Evolutionary conservation across 2,329 filamentous ascomycete genomes (phyloP).

Genomic region (Pleoardoris graminearum): DNA sequence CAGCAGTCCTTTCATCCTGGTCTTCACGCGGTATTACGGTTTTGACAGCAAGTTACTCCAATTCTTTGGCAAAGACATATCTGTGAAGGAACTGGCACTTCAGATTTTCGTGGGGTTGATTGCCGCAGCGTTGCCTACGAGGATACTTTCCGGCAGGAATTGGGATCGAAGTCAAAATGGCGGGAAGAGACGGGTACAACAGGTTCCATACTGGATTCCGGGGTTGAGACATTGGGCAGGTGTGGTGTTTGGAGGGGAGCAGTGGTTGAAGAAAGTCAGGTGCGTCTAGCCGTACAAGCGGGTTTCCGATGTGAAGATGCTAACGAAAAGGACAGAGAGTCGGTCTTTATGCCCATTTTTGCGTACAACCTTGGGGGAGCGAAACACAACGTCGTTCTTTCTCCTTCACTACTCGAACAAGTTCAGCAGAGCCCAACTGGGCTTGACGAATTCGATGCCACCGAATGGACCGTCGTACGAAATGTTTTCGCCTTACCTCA

Average conservation of each 20-base stretch:
- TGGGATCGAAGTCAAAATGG: slow-evolving; percentile 26
- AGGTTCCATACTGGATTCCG: slow-evolving; percentile 64
- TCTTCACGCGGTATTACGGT: slow-evolving; percentile 31
- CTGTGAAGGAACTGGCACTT: slow-evolving; percentile 34
- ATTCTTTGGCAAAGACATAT: slow-evolving; percentile 28
- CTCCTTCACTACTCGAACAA: slow-evolving; percentile 50
- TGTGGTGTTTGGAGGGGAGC: slow-evolving; percentile 50
- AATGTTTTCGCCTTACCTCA: slow-evolving; percentile 38
- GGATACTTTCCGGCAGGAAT: slow-evolving; percentile 31
- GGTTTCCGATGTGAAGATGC: not conserved
- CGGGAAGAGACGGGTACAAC: slow-evolving; percentile 49
- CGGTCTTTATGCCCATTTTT: slow-evolving; percentile 49
- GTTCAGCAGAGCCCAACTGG: slow-evolving; percentile 23
- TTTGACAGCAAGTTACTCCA: slow-evolving; percentile 22
- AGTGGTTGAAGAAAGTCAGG: slow-evolving; percentile 51
- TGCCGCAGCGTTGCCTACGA: slow-evolving; percentile 34
- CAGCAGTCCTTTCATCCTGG: slow-evolving; percentile 33
- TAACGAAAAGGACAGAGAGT: slow-evolving; percentile 32
- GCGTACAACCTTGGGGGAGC: slow-evolving; percentile 55
- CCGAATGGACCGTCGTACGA: slow-evolving; percentile 25
- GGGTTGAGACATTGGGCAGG: slow-evolving; percentile 60
- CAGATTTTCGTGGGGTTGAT: slow-evolving; percentile 34
- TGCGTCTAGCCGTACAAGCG: slow-evolving; percentile 24
- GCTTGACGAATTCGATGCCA: slow-evolving; percentile 26
- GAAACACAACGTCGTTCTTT: slow-evolving; percentile 56